Evolutionary conservation across 495 filamentous ascomycete species (phyloP).

Genomic region (Pseudomonodictys pantanalensis): DNA sequence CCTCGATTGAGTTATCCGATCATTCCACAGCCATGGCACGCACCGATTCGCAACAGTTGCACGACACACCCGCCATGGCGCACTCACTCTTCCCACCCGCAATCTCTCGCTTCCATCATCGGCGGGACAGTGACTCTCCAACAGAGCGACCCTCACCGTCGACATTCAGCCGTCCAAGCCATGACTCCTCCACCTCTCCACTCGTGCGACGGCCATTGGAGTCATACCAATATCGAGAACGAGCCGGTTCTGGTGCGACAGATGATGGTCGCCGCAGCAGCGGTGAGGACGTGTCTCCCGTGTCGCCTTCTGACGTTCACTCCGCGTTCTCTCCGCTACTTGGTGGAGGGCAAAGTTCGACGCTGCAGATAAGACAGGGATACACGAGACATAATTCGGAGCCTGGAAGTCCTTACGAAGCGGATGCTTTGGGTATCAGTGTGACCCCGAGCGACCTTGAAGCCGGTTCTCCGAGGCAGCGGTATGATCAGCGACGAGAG

Average conservation of each 20-base stretch:
- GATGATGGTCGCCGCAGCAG: not conserved
- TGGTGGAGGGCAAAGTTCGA: not conserved
- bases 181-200: not conserved
- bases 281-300: not conserved
- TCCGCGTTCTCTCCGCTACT: not conserved
- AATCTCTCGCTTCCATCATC: not conserved
- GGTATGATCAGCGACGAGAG: too few relatives aligned
- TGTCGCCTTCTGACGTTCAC: too few relatives aligned
- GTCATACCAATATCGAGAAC: not conserved
- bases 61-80: not conserved
- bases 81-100: constrained; percentile 1
- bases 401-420: not conserved
- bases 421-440: not conserved
- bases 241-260: not conserved
- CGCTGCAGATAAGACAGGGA: not conserved
- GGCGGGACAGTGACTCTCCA: not conserved
- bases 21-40: not conserved
- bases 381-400: not conserved
- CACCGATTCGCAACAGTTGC: not conserved
- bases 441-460: not conserved
- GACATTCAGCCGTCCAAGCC: not conserved
- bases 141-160: not conserved
- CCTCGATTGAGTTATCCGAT: not conserved
- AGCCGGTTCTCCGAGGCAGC: too few relatives aligned
- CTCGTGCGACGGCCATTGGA: not conserved